A percentile compares a stretch with the other conserved stretches of the same genome.
Conservation (phyloP, 2,329 filamentous ascomycete genomes). For the Tricladium varicosporioides region DNA sequence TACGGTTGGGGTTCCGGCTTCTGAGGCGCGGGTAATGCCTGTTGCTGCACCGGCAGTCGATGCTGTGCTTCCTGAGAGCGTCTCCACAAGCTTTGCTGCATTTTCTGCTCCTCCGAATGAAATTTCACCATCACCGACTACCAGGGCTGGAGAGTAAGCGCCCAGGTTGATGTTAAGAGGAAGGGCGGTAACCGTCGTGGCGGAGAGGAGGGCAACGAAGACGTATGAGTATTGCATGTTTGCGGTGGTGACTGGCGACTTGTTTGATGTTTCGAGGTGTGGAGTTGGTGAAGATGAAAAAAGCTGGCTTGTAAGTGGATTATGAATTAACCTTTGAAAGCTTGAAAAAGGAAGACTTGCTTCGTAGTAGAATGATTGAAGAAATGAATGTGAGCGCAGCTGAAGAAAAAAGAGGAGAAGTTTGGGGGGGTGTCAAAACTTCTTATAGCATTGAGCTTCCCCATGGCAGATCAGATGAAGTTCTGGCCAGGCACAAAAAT, state of each 20-base stretch:
- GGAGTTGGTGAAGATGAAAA: not conserved
- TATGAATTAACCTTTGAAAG: constrained; percentile 10
- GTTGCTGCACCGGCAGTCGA: constrained; percentile 13
- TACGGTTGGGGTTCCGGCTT: constrained; percentile 3
- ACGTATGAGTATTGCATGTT: constrained; percentile 23
- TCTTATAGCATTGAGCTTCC: constrained; percentile 4
- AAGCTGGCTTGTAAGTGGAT: constrained; percentile 8
- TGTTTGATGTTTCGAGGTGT: constrained; percentile 3
- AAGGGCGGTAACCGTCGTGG: constrained; percentile 36
- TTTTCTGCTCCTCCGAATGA: constrained; percentile 43
- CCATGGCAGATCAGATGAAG: constrained; percentile 1
- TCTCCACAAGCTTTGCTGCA: constrained; percentile 43
- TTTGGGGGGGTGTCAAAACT: constrained; percentile 1
- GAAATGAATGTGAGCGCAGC: constrained; percentile 30
- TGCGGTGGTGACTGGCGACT: constrained; percentile 2
- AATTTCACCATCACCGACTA: constrained; percentile 53
- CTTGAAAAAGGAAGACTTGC: constrained; percentile 21
- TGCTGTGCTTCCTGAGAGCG: constrained; percentile 40
- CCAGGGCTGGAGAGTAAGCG: constrained; percentile 49
- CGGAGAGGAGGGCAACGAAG: constrained; percentile 18
- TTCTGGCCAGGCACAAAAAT: not conserved
- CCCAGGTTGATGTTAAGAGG: constrained; percentile 53
- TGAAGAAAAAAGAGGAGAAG: constrained; percentile 20
- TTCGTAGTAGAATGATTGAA: constrained; percentile 14
- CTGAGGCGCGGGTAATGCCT: not conserved